phyloP scores from a whole-genome alignment of 2,329 filamentous ascomycete species.

The Thielaviopsis populi region DNA sequence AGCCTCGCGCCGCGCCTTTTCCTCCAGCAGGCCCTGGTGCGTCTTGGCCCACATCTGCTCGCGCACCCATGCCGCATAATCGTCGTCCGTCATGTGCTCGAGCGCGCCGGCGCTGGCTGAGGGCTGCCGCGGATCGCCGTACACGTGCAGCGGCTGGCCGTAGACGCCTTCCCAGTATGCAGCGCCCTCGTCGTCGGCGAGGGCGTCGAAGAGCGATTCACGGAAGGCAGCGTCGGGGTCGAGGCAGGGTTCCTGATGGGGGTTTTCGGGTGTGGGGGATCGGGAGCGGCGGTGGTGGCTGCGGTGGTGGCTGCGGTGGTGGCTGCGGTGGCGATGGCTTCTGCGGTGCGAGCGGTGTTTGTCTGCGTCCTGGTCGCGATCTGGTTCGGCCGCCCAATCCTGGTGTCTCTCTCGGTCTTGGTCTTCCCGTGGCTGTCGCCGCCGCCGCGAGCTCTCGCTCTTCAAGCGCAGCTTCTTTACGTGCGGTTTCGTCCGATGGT shows the following conservation, averaged over 20 bases:
- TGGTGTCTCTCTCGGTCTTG: slow-evolving; percentile 17
- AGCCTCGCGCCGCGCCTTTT: slow-evolving; percentile 47
- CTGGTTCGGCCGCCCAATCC: too few relatives aligned
- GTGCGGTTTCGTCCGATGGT: not conserved
- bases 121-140: slow-evolving; percentile 28
- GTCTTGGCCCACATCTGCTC: slow-evolving; percentile 92
- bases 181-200: slow-evolving; percentile 92
- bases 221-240: slow-evolving; percentile 68
- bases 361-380: slow-evolving; percentile 12
- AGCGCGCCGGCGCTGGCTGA: slow-evolving; percentile 31
- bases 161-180: slow-evolving; percentile 95
- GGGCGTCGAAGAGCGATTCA: slow-evolving; percentile 88
- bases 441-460: slow-evolving; percentile 13
- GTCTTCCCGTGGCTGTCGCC: slow-evolving; percentile 21
- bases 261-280: slow-evolving; percentile 34
- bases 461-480: slow-evolving; percentile 10
- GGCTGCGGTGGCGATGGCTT: slow-evolving; percentile 21
- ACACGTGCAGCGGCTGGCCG: slow-evolving; percentile 81
- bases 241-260: slow-evolving; percentile 33
- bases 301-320: slow-evolving; percentile 11
- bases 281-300: slow-evolving; percentile 24
- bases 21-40: slow-evolving; percentile 67
- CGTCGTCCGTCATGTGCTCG: slow-evolving; percentile 81
- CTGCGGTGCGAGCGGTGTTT: slow-evolving; percentile 13
- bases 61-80: slow-evolving; percentile 77